Evolutionary conservation across 805 yeast genomes (phyloP).

Genomic region (Candida nitratophila): DNA sequence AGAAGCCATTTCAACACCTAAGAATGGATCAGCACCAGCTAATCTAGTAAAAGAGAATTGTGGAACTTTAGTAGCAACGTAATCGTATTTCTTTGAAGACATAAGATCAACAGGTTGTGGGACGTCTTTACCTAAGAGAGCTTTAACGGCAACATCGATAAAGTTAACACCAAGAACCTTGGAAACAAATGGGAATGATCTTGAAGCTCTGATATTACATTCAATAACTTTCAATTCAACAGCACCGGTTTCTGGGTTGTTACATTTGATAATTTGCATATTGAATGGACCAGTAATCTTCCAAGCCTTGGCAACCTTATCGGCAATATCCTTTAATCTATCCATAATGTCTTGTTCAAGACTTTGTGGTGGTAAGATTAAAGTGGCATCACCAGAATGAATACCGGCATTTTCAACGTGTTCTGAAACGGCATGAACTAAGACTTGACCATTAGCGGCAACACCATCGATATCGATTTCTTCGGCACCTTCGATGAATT

Average conservation of each 20-base stretch:
- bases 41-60: constrained; percentile 97
- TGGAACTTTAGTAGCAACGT: constrained; percentile 96
- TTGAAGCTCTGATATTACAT: constrained; percentile 96
- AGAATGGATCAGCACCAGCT: constrained; percentile 98
- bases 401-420: constrained; percentile 99
- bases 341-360: constrained; percentile 58
- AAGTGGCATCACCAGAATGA: constrained; percentile 97
- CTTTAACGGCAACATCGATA: constrained; percentile 90
- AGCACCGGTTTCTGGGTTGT: constrained; percentile 48
- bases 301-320: constrained; percentile 91
- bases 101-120: constrained; percentile 81
- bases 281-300: constrained; percentile 97
- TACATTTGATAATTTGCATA: constrained; percentile 91
- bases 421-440: constrained; percentile 94
- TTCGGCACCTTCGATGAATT: constrained; percentile 91
- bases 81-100: constrained; percentile 57
- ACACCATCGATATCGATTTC: constrained; percentile 98
- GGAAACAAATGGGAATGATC: constrained; percentile 98
- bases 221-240: constrained; percentile 87
- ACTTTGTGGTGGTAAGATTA: constrained; percentile 85
- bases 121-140: constrained; percentile 65
- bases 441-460: constrained; percentile 78
- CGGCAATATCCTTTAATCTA: constrained; percentile 82
- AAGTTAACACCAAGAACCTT: constrained; percentile 93
- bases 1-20: constrained; percentile 99